Evolutionary conservation across 768 basidiomycete genomes (phyloP), one percentile per base, ranked within the genome.

Genomic region (Boletus fagicola): DNA sequence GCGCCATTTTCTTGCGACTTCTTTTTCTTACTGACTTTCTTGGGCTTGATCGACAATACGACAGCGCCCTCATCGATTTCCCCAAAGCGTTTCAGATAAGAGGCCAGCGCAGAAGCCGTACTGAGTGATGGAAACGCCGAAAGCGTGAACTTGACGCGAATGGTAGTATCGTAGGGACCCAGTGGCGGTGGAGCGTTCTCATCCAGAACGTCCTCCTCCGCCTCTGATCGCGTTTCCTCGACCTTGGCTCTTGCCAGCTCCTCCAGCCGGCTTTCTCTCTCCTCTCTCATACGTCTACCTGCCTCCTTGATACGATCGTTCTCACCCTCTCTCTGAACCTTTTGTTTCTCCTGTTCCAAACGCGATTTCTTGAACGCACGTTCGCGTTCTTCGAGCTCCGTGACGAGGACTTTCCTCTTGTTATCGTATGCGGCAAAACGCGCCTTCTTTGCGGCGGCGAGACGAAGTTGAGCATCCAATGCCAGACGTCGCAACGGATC

Each of bases 301-400:
- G 87, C 85, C 44, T 90, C 88, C 69, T 87, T 89, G 51, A 93
- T 84, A 40, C 76, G 78, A 67, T 89, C 89, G 3, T 84, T 85
- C 67, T 88, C 84, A 8, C 80, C 76, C 73, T 80, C 81, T 52
- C 77, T 72, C 45, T 75, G 77, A 4, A 72, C 74, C 66, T 83
- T 81, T 60, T 86, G 82, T 60, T 81, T 77, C 58, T 83, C 78
- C 61, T 83, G 83, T n/a, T 85, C 87, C 50, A 79, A 62, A 50
- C 80, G 80, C 1, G 83, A 77, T 67, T 87, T 89, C 77, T 92
- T 93, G 73, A 87, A 84, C 20, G 80, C 87, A 10, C 83, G 79
- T 62, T 94, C 92, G 35, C 87, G 78, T 63, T 84, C 86, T 68
- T 94, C 92, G 15, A 93, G 78, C 65, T 92, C 91, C 33, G 88